Percentiles rank a stretch among this genome's conserved stretches.
phyloP scores from a whole-genome alignment of 2,329 filamentous ascomycete genomes.

The Xylaria sp. region DNA sequence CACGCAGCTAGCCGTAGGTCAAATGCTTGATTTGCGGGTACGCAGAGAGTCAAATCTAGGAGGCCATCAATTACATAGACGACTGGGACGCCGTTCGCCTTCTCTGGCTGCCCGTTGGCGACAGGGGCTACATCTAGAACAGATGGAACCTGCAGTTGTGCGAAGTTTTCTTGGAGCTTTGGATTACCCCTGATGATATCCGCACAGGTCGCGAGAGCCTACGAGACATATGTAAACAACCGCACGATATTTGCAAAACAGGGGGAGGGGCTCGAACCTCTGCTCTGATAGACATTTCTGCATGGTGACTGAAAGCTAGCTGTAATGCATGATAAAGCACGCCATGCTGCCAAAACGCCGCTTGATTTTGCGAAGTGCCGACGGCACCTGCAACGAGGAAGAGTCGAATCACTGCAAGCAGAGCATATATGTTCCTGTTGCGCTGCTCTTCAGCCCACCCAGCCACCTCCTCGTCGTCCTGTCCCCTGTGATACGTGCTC shows the following conservation, averaged over 20 bases:
- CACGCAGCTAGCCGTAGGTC: constrained; percentile 83
- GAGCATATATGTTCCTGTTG: constrained; percentile 89
- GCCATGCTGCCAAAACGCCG: constrained; percentile 81
- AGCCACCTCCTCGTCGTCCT: constrained; percentile 62
- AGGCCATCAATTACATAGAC: constrained; percentile 94
- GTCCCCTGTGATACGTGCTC: constrained; percentile 56
- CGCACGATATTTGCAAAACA: constrained; percentile 15
- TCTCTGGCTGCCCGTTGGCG: constrained; percentile 44
- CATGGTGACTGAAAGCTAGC: constrained; percentile 75
- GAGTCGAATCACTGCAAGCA: constrained; percentile 82
- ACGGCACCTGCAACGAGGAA: constrained; percentile 82
- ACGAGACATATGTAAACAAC: constrained; percentile 34
- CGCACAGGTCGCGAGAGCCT: constrained; percentile 80
- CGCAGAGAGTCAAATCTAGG: constrained; percentile 76
- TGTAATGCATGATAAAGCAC: constrained; percentile 79
- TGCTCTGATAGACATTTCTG: constrained; percentile 77
- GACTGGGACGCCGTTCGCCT: constrained; percentile 56
- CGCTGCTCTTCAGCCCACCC: constrained; percentile 76
- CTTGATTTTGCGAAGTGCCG: constrained; percentile 81
- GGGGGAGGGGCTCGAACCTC: constrained; percentile 51
- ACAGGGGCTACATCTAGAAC: constrained; percentile 48
- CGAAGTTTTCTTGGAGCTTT: constrained; percentile 83
- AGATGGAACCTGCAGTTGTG: constrained; percentile 76
- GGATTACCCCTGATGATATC: constrained; percentile 85
- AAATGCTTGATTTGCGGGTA: constrained; percentile 68